Base-by-base conservation (phyloP, 257 asterid genomes). In the Galeopsis tetrahit region DNA sequence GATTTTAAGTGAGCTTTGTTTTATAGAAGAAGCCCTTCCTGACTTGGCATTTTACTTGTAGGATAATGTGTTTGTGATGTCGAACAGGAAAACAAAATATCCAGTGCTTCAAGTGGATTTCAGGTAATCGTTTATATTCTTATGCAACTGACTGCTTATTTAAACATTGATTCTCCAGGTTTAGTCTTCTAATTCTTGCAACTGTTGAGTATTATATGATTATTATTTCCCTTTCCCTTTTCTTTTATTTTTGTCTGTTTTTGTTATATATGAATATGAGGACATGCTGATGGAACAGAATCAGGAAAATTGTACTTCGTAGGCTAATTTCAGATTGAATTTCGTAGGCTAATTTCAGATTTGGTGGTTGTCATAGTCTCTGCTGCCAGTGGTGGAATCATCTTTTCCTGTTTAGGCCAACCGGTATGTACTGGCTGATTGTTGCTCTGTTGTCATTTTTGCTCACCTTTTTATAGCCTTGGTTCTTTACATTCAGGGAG, bases 291-390 rank as follows among this genome's bases (percentile, higher is more conserved):
- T 76, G 63, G 52, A 44, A 33, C 57, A 21, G 60, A 61, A 65
- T 57, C n/a, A 63, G 69, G 28, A 33, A 38, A 68, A 70, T 60
- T 69, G 71, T 73, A 38, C 55, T 13, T 48, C 7, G 3, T 4
- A 48, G 55, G 56, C 56, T 49, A 49, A 49, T 49, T 14, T 49
- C 56, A 49, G 56, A 14, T 49, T 49, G 56, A 49, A 66, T 77
- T 66, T 71, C 87, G 82, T 81, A 94, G 99, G 96, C 85, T 94
- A 61, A 94, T 94, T 55, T 94, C 99, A 35, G 99, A 94, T 85
- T 85, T 94, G 92, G 99, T 94, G 84, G 97, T 94, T 71, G 89
- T 92, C 78, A 86, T 87, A 78, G 99, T 94, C 81, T 94, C 99
- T 83, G 99, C 99, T 81, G 97, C 99, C 65, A 86, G 77, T 78